These are phyloP conservation scores for Alternaria sp. DNA, from an alignment of 2,329 filamentous ascomycete genomes.

Conservation along the genomic window DNA sequence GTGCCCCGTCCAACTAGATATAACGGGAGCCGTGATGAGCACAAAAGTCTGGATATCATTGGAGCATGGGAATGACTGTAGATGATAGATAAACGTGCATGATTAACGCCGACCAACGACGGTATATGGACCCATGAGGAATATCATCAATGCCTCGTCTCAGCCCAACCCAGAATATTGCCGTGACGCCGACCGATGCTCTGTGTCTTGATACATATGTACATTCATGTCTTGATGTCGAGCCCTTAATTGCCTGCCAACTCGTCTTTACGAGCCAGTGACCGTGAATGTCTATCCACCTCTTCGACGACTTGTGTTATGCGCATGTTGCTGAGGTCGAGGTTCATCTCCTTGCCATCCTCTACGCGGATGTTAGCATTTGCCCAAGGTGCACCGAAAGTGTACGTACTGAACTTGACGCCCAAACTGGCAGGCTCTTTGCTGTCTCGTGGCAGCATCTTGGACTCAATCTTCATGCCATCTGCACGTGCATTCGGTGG, in stretches of 20 bases:
- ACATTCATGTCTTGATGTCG: slow-evolving; percentile 2
- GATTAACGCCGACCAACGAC: slow-evolving; percentile 17
- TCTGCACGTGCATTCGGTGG: slow-evolving; percentile 76
- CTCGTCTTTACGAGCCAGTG: slow-evolving; percentile 82
- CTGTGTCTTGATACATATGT: slow-evolving; percentile 5
- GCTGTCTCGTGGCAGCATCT: slow-evolving; percentile 73
- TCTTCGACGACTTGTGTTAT: slow-evolving; percentile 89
- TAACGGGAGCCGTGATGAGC: background rate
- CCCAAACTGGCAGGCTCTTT: slow-evolving; percentile 71
- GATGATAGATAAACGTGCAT: slow-evolving; percentile 11
- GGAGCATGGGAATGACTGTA: background rate
- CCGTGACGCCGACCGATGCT: slow-evolving; percentile 39
- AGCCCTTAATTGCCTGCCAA: slow-evolving; percentile 58
- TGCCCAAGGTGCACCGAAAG: background rate
- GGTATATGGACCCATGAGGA: slow-evolving; percentile 28
- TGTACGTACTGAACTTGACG: slow-evolving; percentile 81
- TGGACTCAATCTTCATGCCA: slow-evolving; percentile 79
- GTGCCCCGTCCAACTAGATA: slow-evolving; percentile 61
- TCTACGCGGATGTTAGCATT: slow-evolving; percentile 60
- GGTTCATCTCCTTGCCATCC: slow-evolving; percentile 88
- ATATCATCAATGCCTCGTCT: slow-evolving; percentile 12
- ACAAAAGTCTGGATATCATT: background rate
- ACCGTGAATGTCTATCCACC: slow-evolving; percentile 86
- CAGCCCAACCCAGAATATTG: slow-evolving; percentile 9
- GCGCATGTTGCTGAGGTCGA: slow-evolving; percentile 80